Base-by-base conservation (phyloP, 495 filamentous ascomycete genomes). In the Letharia lupina region DNA sequence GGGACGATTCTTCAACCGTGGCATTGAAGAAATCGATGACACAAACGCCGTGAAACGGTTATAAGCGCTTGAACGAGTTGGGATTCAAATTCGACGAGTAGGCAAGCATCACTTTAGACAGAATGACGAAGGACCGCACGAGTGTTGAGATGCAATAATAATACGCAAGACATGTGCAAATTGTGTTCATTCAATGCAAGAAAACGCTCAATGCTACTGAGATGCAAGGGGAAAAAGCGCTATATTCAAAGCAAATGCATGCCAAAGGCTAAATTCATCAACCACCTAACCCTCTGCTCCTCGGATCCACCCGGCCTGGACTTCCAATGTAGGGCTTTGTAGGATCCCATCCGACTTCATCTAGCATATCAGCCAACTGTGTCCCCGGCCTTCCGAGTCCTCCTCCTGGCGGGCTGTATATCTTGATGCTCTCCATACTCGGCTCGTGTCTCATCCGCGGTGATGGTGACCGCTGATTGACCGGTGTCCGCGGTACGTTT, bases 311-410 rank as follows among this genome's bases (percentile, higher is more conserved):
- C 42, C 68, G 57, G 10, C 63, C 70, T 37, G 71, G 71, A 52
- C 64, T 67, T 35, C 69, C 71, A 31, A 69, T 20, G 66, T 70
- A 81, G 11, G 74, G 71, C 59, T 80, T 72, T 0, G 78, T 79
- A 58, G 74, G 74, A 69, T 73, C 77, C 58, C 84, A 80, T 15
- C 80, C 82, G 3, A 82, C 86, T 28, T 77, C 73, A 68, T 85
- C 80, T 77, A 91, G 84, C 77, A 91, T 79, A 67, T 85, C 82
- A 37, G 80, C 81, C 69, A 91, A 89, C 4, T 84, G 88, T 28
- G 75, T 75, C 20, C 75, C 73, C 57, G 65, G 72, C 67, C 48
- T 77, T 69, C 69, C 77, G 75, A 56, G 74, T 66, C 41, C 75
- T 41, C 73, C 75, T 10, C 76, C 77, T 13, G 83, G 83, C 63